Evolutionary conservation across 768 basidiomycete genomes (phyloP), one percentile per base, ranked within the genome.

Genomic region (Mycena kentingensis): DNA sequence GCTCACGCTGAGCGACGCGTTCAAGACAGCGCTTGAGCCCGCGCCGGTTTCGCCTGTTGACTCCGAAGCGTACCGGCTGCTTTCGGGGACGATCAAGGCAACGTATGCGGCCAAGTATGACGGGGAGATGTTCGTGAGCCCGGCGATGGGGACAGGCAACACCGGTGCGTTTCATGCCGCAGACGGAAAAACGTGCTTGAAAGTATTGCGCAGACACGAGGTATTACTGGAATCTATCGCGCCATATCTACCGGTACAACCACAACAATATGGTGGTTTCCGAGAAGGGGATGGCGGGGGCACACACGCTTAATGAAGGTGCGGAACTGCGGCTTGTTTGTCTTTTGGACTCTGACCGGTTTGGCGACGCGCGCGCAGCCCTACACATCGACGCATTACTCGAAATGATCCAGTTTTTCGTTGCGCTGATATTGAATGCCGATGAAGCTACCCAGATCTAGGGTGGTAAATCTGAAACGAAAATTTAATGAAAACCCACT

Each of bases 281-380:
- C 25, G 63, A 65, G 0, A 67, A 64, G 18, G 62, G 67, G 25
- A 57, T 73, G 21, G 68, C 67, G 44, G 76, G 77, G 1, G 68
- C 84, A n/a, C 89, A 90, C 65, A 87, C 87, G 2, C 79, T 89
- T 24, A 80, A 90, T 51, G 89, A 90, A 76, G 76, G 86, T 85
- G 61, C 62, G 80, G 19, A 29, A 28, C 55, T 66, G 39, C 65
- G 53, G 16, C 54, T 29, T 19, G 28, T 48, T 29, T n/a, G n/a
- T n/a, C n/a, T n/a, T n/a, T n/a, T n/a, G n/a, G n/a, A n/a, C n/a
- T n/a, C n/a, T n/a, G n/a, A n/a, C n/a, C n/a, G n/a, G n/a, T n/a
- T n/a, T n/a, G n/a, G n/a, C n/a, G n/a, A n/a, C n/a, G n/a, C n/a
- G n/a, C n/a, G n/a, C n/a, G n/a, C n/a, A n/a, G 6, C 4, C 32